Percentiles rank a stretch among this genome's conserved stretches.
Conservation (phyloP, 805 yeast genomes). For the Starmerella roubikii region DNA sequence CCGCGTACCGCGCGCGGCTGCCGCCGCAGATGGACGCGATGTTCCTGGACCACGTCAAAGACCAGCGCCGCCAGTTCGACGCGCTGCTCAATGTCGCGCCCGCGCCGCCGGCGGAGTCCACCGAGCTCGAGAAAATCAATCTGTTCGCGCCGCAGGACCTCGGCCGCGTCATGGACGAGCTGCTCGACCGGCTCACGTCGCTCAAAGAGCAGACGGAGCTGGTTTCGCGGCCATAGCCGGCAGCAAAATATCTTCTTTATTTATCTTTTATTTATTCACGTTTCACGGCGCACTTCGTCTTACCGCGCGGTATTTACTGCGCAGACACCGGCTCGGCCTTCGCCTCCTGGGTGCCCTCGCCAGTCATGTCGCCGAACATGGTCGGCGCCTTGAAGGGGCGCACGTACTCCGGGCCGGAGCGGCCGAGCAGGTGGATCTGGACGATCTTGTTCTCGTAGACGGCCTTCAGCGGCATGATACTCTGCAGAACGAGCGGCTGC, state of each 20-base stretch:
- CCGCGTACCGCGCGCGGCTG: slow-evolving; percentile 7
- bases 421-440: slow-evolving; percentile 75
- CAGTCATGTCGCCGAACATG: slow-evolving; percentile 47
- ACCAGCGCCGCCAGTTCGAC: slow-evolving; percentile 2
- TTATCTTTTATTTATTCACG: no score
- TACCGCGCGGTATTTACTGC: no score
- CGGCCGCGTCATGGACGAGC: neutral
- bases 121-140: neutral
- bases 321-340: slow-evolving; percentile 24
- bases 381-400: slow-evolving; percentile 92
- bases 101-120: neutral
- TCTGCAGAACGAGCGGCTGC: slow-evolving; percentile 92
- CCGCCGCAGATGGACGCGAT: slow-evolving; percentile 7
- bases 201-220: slow-evolving; percentile 1
- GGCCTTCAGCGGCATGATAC: slow-evolving; percentile 76
- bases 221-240: no score
- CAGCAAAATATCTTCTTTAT: no score
- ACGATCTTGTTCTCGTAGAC: slow-evolving; percentile 84
- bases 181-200: neutral
- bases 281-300: no score
- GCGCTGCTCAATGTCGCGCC: neutral
- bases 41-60: slow-evolving; percentile 2
- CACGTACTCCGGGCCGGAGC: slow-evolving; percentile 65
- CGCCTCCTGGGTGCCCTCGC: slow-evolving; percentile 68
- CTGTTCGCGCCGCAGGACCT: neutral